phyloP scores from a whole-genome alignment of 192 early-diverging fungal genomes.

The Mortierella claussenii region DNA sequence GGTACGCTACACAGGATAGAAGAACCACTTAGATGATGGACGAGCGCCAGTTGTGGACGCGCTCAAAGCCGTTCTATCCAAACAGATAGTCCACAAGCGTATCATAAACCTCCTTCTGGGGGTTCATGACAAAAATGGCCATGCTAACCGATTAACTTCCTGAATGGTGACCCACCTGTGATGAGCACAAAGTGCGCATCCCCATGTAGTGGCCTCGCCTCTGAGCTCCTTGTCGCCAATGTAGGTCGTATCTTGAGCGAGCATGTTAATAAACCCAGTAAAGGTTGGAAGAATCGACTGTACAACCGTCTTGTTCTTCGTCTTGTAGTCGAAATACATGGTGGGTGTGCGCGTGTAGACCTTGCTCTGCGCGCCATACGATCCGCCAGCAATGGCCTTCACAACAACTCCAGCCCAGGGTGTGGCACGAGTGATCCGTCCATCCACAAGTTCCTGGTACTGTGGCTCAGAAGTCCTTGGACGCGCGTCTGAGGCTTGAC shows the following conservation, averaged over 20 bases:
- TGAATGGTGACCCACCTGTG: conserved; percentile 8
- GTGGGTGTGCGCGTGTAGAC: conserved; percentile 82
- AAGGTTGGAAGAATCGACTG: conserved; percentile 60
- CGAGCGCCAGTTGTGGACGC: conserved; percentile 59
- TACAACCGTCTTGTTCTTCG: conserved; percentile 66
- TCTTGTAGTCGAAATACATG: conserved; percentile 75
- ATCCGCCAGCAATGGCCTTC: conserved; percentile 26
- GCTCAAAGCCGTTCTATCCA: conserved; percentile 74
- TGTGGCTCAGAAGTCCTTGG: conserved; percentile 47
- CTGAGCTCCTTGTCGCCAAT: conserved; percentile 54
- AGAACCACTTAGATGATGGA: conserved; percentile 29
- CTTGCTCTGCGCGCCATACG: conserved; percentile 2
- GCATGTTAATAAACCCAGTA: conserved; percentile 67
- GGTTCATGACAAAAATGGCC: conserved; percentile 78
- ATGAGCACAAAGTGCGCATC: conserved; percentile 5
- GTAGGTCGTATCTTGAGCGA: conserved; percentile 51
- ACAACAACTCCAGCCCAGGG: background rate
- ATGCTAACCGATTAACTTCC: conserved; percentile 58
- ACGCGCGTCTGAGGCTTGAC: conserved; percentile 47
- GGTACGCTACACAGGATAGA: background rate
- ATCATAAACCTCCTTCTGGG: conserved; percentile 58
- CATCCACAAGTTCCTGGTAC: background rate
- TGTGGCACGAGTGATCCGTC: background rate
- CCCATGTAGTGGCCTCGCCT: background rate
- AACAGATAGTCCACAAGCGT: conserved; percentile 67